Conservation (phyloP, 257 asterid species). For the Penstemon davidsonii region DNA sequence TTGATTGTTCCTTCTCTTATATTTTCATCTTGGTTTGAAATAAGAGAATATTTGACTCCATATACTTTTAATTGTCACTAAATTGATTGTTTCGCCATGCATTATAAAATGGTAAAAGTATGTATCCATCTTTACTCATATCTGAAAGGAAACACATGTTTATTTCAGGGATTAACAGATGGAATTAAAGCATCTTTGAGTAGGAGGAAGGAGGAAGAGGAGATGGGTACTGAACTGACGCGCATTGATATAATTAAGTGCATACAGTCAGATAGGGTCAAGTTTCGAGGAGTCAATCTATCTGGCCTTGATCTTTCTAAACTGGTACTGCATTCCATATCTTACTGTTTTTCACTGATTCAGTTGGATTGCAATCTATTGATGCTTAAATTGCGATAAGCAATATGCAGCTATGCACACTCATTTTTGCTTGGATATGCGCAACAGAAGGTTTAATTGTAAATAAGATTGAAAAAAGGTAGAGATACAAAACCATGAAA, state of each 20-base stretch:
- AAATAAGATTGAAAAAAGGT: not conserved
- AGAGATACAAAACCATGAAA: conserved; percentile 10
- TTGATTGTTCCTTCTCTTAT: conserved; percentile 4
- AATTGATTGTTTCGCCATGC: conserved; percentile 10
- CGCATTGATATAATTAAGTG: conserved; percentile 92
- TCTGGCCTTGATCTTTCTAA: conserved; percentile 94
- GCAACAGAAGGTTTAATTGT: not conserved
- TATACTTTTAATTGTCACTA: too few species aligned
- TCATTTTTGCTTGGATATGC: conserved; percentile 2
- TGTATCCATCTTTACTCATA: conserved; percentile 10
- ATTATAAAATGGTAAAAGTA: conserved; percentile 15
- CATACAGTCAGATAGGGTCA: conserved; percentile 87
- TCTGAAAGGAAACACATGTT: conserved; percentile 19
- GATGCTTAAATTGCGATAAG: conserved; percentile 7
- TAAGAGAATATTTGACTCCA: conserved; percentile 19
- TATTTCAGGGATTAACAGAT: conserved; percentile 69
- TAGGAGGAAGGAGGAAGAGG: conserved; percentile 78
- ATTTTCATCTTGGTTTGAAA: conserved; percentile 10
- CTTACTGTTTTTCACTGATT: conserved; percentile 22
- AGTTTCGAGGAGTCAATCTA: conserved; percentile 90
- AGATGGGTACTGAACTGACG: conserved; percentile 73
- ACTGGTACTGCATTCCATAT: conserved; percentile 51
- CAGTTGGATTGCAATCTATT: conserved; percentile 7
- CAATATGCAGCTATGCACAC: not conserved
- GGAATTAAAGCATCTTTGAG: conserved; percentile 54